phyloP scores from a whole-genome alignment of 2,329 filamentous ascomycete genomes.

The Thyridium curvatum region DNA sequence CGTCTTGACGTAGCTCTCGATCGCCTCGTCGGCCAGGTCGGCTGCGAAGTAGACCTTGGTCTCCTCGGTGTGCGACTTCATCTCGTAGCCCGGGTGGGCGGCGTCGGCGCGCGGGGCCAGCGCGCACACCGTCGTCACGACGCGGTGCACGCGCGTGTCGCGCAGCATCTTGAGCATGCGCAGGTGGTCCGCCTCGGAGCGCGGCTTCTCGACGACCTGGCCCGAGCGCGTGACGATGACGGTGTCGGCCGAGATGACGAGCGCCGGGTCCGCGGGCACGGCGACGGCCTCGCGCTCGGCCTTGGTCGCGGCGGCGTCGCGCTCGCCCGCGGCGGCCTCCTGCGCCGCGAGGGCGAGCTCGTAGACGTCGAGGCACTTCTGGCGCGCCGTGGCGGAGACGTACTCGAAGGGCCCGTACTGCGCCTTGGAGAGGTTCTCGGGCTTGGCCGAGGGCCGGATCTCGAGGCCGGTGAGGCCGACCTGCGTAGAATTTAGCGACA shows the following conservation, averaged over 20 bases:
- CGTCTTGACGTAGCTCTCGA: slow-evolving; percentile 72
- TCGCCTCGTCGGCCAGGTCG: slow-evolving; percentile 68
- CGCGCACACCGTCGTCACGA: slow-evolving; percentile 80
- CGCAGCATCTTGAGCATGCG: slow-evolving; percentile 77
- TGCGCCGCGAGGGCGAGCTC: slow-evolving; percentile 35
- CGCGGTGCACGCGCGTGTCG: slow-evolving; percentile 71
- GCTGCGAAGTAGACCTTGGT: slow-evolving; percentile 83
- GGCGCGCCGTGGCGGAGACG: slow-evolving; percentile 76
- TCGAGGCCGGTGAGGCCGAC: slow-evolving; percentile 79
- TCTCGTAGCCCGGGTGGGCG: slow-evolving; percentile 75
- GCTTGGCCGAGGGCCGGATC: slow-evolving; percentile 73
- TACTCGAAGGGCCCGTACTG: slow-evolving; percentile 78
- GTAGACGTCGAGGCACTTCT: slow-evolving; percentile 76
- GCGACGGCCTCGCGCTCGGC: slow-evolving; percentile 16
- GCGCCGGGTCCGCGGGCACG: slow-evolving; percentile 58
- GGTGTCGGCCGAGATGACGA: slow-evolving; percentile 89
- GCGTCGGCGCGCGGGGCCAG: slow-evolving; percentile 78
- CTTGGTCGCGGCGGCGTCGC: slow-evolving; percentile 19
- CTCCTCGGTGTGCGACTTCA: slow-evolving; percentile 80
- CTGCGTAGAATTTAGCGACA: no score
- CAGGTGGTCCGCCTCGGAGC: slow-evolving; percentile 73
- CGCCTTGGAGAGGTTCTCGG: slow-evolving; percentile 78
- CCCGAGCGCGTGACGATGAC: slow-evolving; percentile 74
- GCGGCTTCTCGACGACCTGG: slow-evolving; percentile 84
- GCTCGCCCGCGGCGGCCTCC: slow-evolving; percentile 17